Percentiles rank a stretch among this genome's conserved stretches.
These are phyloP conservation scores for Quercus wislizeni DNA, from an alignment of 306 rosid genomes.

Conservation along the genomic window DNA sequence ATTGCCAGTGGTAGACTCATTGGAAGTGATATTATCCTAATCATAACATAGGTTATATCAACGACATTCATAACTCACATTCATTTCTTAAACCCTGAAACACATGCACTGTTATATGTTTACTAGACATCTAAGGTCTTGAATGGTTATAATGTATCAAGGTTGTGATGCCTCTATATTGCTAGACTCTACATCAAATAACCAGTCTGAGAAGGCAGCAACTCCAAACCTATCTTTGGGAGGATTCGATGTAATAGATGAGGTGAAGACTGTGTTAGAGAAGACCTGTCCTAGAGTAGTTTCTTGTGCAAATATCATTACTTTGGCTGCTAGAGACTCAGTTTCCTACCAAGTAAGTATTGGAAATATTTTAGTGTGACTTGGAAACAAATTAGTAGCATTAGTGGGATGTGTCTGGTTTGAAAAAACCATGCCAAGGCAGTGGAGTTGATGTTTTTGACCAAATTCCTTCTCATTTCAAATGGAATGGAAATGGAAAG, in stretches of 20 bases:
- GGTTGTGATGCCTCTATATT: constrained; percentile 42
- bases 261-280: constrained; percentile 29
- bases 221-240: constrained; percentile 17
- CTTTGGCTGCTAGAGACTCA: constrained; percentile 34
- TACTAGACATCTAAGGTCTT: no score
- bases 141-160: neutral
- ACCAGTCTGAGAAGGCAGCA: constrained; percentile 23
- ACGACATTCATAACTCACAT: no score
- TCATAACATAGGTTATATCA: no score
- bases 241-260: constrained; percentile 40
- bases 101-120: no score
- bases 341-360: constrained; percentile 30
- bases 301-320: constrained; percentile 40
- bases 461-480: no score
- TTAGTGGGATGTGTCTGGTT: neutral
- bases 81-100: no score
- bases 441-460: no score
- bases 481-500: no score
- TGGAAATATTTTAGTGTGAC: neutral
- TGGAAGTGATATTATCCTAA: no score
- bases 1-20: no score
- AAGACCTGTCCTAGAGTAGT: constrained; percentile 23
- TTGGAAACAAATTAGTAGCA: neutral
- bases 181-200: constrained; percentile 17
- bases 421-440: neutral